Percentiles rank a stretch among this genome's conserved stretches.
Evolutionary conservation across 257 asterid genomes (phyloP).

Genomic region (Nicotiana benthamiana): DNA sequence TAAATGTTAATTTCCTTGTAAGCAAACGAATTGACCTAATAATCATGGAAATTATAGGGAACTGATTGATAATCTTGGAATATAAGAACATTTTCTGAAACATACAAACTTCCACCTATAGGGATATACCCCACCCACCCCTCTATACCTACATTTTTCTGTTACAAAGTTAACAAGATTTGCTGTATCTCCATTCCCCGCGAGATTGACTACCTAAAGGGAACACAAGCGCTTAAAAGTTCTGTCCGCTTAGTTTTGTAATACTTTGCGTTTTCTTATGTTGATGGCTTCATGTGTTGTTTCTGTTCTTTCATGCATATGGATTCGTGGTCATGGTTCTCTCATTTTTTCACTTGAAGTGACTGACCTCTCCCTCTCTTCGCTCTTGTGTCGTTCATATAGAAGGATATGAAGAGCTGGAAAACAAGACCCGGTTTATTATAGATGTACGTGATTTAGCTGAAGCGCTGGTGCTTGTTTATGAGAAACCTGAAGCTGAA

Average conservation of each 20-base stretch:
- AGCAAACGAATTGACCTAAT: neutral
- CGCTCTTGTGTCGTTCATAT: neutral
- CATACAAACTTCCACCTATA: neutral
- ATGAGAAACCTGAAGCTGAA: conserved; percentile 55
- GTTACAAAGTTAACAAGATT: neutral
- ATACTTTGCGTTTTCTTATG: neutral
- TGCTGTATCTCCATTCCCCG: neutral
- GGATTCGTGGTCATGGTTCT: neutral
- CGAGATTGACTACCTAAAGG: neutral
- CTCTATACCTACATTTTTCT: neutral
- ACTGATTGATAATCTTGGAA: neutral
- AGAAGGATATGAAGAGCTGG: conserved; percentile 53
- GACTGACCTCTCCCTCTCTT: neutral
- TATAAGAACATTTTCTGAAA: neutral
- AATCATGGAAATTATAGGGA: neutral
- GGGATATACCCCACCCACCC: no score
- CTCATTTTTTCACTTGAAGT: neutral
- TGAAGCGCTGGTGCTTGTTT: conserved; percentile 43
- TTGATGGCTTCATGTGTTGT: neutral
- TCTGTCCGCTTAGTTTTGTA: neutral
- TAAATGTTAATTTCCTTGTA: neutral
- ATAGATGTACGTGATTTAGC: conserved; percentile 74
- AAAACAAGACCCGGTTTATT: conserved; percentile 20
- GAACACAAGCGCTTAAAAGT: neutral
- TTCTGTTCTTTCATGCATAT: neutral